Evolutionary conservation across 1,139 yeast species (phyloP).

Genomic region (Spathaspora sp.): DNA sequence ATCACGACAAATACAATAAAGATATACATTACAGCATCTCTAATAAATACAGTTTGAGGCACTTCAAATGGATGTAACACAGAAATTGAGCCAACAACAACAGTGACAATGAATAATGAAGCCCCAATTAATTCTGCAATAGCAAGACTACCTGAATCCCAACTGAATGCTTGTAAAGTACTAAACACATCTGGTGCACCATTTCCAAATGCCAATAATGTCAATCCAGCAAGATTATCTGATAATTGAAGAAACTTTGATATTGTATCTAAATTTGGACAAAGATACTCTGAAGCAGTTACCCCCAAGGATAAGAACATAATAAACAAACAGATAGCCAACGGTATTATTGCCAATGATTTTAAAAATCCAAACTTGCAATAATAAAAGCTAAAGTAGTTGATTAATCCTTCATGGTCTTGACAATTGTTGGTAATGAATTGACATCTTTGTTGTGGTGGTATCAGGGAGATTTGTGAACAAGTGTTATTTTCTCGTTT

Average conservation of each 20-base stretch:
- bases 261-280: conserved; percentile 69
- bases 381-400: conserved; percentile 43
- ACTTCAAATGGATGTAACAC: conserved; percentile 66
- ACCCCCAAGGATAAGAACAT: conserved; percentile 63
- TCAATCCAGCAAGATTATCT: conserved; percentile 82
- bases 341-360: conserved; percentile 17
- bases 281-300: conserved; percentile 72
- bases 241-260: conserved; percentile 62
- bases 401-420: conserved; percentile 39
- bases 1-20: conserved; percentile 44
- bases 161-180: conserved; percentile 75
- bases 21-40: conserved; percentile 58
- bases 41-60: conserved; percentile 43
- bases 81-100: conserved; percentile 76
- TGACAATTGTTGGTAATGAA: conserved; percentile 41
- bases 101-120: conserved; percentile 71
- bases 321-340: conserved; percentile 18
- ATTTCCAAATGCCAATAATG: conserved; percentile 86
- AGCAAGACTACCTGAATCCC: conserved; percentile 72
- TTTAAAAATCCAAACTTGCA: conserved; percentile 21
- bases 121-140: conserved; percentile 89
- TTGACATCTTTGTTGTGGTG: conserved; percentile 40
- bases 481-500: background rate
- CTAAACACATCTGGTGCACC: conserved; percentile 89
- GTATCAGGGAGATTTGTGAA: conserved; percentile 14